phyloP scores from a whole-genome alignment of 2,329 filamentous ascomycete genomes.

The Fusarium sp. region DNA sequence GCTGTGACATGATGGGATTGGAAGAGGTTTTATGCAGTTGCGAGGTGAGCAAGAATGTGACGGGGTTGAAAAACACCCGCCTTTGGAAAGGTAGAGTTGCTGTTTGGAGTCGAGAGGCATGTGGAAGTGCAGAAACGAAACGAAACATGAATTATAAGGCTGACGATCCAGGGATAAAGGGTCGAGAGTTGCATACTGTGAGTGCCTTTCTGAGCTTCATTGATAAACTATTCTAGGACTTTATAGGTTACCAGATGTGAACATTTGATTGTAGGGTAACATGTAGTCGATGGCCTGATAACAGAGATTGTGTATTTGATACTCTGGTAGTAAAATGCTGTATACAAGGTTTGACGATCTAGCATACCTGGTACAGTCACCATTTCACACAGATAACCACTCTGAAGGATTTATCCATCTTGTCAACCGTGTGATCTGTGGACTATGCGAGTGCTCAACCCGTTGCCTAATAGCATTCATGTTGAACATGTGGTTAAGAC shows the following conservation, averaged over 20 bases:
- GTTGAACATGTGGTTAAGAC: constrained; percentile 13
- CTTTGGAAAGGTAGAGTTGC: neutral
- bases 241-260: neutral
- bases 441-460: constrained; percentile 24
- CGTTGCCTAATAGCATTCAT: neutral
- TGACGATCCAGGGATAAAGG: constrained; percentile 23
- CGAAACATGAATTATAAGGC: constrained; percentile 20
- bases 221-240: neutral
- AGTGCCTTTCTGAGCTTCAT: neutral
- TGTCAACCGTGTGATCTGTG: constrained; percentile 14
- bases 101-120: neutral
- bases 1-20: constrained; percentile 18
- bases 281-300: neutral
- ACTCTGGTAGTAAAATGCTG: neutral
- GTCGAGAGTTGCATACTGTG: constrained; percentile 13
- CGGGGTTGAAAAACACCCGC: constrained; percentile 7
- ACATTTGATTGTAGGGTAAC: constrained; percentile 6
- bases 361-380: neutral
- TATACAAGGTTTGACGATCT: neutral
- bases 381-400: neutral
- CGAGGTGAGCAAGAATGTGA: neutral
- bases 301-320: neutral
- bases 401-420: neutral
- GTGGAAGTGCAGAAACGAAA: constrained; percentile 8
- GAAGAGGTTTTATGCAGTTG: constrained; percentile 7